Percentiles rank a stretch among this genome's conserved stretches.
These are phyloP conservation scores for Starmerella floris DNA, from an alignment of 805 yeast genomes.

Conservation along the genomic window DNA sequence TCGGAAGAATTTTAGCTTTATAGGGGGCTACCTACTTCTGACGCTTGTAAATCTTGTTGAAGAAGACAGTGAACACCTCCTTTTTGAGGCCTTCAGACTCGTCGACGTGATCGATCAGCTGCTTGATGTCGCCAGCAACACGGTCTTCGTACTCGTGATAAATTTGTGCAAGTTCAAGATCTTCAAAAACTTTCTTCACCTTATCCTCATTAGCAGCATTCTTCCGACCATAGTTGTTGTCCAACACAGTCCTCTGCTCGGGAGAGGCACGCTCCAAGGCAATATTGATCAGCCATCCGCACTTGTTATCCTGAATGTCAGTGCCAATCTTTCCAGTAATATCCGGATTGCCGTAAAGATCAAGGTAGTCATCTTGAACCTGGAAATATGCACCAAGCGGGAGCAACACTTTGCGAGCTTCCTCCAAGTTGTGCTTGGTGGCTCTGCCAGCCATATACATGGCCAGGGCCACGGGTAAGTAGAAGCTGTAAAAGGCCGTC, in stretches of 20 bases:
- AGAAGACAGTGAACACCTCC: slow-evolving; percentile 71
- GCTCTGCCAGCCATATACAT: slow-evolving; percentile 81
- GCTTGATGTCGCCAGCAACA: slow-evolving; percentile 49
- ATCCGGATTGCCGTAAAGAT: slow-evolving; percentile 94
- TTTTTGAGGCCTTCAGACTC: slow-evolving; percentile 89
- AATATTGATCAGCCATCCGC: slow-evolving; percentile 93
- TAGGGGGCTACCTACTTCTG: slow-evolving; percentile 30
- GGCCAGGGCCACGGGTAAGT: slow-evolving; percentile 92
- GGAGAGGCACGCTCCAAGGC: slow-evolving; percentile 68
- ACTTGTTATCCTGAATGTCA: slow-evolving; percentile 94
- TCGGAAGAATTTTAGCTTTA: too few relatives aligned
- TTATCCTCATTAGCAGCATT: slow-evolving; percentile 51
- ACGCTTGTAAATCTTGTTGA: slow-evolving; percentile 87
- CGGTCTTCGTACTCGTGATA: slow-evolving; percentile 76
- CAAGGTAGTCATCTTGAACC: slow-evolving; percentile 93
- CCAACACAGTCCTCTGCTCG: slow-evolving; percentile 71
- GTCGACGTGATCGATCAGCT: slow-evolving; percentile 57
- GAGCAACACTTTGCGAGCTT: slow-evolving; percentile 73
- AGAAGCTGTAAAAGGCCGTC: slow-evolving; percentile 95
- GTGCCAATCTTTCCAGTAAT: slow-evolving; percentile 98
- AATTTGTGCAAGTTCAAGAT: slow-evolving; percentile 53
- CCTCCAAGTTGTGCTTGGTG: slow-evolving; percentile 62
- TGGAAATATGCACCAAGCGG: slow-evolving; percentile 98
- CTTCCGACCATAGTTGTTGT: slow-evolving; percentile 82
- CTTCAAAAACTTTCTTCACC: slow-evolving; percentile 61